Evolutionary conservation across 768 basidiomycete species (phyloP).

Genomic region (Terana coerulea): DNA sequence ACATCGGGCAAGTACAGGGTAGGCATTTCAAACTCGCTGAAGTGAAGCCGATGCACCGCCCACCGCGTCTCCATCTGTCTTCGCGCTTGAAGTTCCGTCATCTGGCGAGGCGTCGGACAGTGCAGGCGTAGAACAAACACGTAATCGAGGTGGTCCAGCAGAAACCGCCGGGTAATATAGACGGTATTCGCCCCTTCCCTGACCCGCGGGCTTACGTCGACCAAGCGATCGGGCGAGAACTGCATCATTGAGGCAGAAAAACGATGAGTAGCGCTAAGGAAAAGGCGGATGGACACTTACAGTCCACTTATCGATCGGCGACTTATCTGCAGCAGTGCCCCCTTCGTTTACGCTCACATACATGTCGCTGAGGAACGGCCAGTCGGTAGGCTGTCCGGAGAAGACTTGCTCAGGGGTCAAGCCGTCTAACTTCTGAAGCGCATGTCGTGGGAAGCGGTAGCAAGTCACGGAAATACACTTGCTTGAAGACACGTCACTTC

Average conservation of each 20-base stretch:
- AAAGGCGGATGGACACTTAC: not conserved
- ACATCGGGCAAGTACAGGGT: no score
- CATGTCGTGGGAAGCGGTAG: constrained; percentile 2
- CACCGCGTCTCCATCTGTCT: no score
- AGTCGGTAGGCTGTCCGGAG: not conserved
- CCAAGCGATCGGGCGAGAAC: not conserved
- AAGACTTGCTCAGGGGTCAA: not conserved
- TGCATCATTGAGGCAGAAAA: not conserved
- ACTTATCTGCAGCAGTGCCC: not conserved
- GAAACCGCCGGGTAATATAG: constrained; percentile 11
- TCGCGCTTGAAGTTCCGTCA: no score
- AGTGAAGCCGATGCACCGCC: no score
- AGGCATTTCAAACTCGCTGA: no score
- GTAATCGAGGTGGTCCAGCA: constrained; percentile 13
- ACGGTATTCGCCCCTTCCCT: constrained; percentile 14
- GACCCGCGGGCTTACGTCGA: constrained; percentile 1
- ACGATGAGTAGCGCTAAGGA: not conserved
- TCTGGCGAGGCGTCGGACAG: constrained; percentile 14
- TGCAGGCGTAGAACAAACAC: constrained; percentile 18
- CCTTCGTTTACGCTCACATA: not conserved
- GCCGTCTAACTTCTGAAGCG: not conserved
- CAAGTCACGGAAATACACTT: constrained; percentile 16
- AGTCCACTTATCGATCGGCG: not conserved
- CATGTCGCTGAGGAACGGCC: not conserved
- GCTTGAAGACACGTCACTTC: constrained; percentile 12